Evolutionary conservation across 148 eudicot genomes (phyloP), one percentile per base, ranked within the genome.

Genomic region (Salicornia ramosissima): DNA sequence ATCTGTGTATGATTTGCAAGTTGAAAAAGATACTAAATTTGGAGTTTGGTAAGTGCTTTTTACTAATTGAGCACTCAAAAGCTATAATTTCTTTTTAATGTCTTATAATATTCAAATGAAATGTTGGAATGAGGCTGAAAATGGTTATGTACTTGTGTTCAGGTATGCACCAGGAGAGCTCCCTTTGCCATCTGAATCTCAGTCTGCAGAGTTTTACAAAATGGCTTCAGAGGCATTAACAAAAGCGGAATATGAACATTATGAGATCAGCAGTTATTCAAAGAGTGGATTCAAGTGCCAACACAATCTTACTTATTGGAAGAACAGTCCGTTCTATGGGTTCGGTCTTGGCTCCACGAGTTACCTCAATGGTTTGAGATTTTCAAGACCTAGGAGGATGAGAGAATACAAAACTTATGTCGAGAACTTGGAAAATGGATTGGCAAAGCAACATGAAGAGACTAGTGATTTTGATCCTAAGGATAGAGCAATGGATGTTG

Each of bases 321-420:
- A 87, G 71, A 87, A 81, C 82, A 81, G 30, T 55, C 71, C 96
- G 1, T 94, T 85, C 70, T 87, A 87, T 40, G 97, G 74, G 4
- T 88, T 94, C 81, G 98, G 96, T 51, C 88, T 94, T 29, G 98
- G 98, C 9, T 85, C 98, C 18, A 90, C 98, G 4, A 94, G 97
- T 65, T 88, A 83, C 77, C 31, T 85, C n/a, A 60, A 53, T 57
- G 92, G 97, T 67, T 74, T 85, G 43, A 80, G 98, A 77, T 88
- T 87, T 71, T 94, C 98, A 29, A 84, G 98, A 79, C 97, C 98
- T 46, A 88, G 81, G 72, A 88, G 77, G 74, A 68, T 87, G 80
- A 79, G 87, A 75, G 96, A 88, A 13, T 94, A 88, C 77, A 63
- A 47, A 54, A 67, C 30, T 43, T 94, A 84, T 59, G 96, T 94